These are phyloP conservation scores for Aspergillus ochraceoroseus DNA, from an alignment of 2,329 filamentous ascomycete species.

Conservation along the genomic window DNA sequence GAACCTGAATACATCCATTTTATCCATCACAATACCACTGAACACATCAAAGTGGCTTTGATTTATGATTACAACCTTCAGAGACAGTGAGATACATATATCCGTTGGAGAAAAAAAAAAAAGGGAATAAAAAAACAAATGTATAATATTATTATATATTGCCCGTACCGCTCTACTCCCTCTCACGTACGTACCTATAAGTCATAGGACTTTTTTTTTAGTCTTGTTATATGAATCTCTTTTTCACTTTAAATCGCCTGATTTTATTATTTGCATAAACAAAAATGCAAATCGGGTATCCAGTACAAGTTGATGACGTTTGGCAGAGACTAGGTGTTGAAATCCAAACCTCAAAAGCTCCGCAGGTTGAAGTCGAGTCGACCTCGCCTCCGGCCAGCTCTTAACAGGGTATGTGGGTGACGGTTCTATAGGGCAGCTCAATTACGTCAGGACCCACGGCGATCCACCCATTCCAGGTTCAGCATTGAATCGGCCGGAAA, in stretches of 20 bases:
- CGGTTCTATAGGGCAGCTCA: neutral
- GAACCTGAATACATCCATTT: too few species aligned
- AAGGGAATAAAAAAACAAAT: too few species aligned
- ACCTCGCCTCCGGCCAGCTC: neutral
- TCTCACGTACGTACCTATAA: neutral
- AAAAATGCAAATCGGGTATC: conserved; percentile 34
- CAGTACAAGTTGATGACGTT: conserved; percentile 20
- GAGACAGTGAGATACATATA: too few species aligned
- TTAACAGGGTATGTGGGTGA: neutral
- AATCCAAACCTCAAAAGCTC: neutral
- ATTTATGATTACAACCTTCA: too few species aligned
- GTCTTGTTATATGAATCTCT: neutral
- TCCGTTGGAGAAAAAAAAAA: too few species aligned
- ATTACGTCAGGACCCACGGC: conserved; percentile 6
- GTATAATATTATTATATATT: too few species aligned
- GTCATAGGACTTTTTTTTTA: conserved; percentile 4
- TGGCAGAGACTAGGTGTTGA: conserved; percentile 3
- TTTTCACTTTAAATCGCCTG: conserved; percentile 1
- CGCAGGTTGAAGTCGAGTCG: neutral
- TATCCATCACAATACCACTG: too few species aligned
- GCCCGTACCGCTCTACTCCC: too few species aligned
- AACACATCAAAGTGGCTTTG: too few species aligned
- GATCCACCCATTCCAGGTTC: neutral
- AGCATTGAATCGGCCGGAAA: conserved; percentile 1
- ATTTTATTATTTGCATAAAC: conserved; percentile 12